These are phyloP conservation scores for Maudiozyma bulderi DNA, from an alignment of 805 yeast species.

Conservation along the genomic window DNA sequence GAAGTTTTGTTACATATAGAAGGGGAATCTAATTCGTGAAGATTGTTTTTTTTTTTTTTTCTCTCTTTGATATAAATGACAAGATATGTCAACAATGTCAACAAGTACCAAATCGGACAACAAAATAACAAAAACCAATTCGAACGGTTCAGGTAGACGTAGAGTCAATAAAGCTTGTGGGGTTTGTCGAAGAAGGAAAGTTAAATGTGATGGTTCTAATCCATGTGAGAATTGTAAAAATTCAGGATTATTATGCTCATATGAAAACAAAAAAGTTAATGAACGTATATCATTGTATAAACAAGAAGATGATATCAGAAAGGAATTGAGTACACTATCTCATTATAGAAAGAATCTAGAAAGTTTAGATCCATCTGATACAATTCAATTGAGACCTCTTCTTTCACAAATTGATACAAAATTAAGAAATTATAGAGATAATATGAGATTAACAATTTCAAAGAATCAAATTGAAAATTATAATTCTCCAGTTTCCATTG, in stretches of 20 bases:
- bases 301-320: conserved; percentile 4
- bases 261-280: neutral
- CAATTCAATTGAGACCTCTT: conserved; percentile 1
- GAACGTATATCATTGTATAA: conserved; percentile 2
- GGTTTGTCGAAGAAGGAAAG: conserved; percentile 45
- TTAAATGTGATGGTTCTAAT: conserved; percentile 44
- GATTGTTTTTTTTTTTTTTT: too few relatives aligned
- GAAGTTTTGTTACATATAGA: too few relatives aligned
- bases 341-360: conserved; percentile 3
- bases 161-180: conserved; percentile 39
- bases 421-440: conserved; percentile 5
- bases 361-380: neutral
- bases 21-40: too few relatives aligned
- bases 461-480: neutral
- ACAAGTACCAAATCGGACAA: neutral
- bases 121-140: neutral
- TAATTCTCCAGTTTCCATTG: conserved; percentile 5
- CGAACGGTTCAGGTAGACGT: neutral
- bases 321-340: conserved; percentile 4
- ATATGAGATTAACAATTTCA: conserved; percentile 3
- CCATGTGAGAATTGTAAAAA: conserved; percentile 41
- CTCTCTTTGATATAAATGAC: too few relatives aligned
- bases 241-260: conserved; percentile 7
- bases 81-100: neutral
- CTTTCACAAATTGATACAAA: conserved; percentile 2